Percentiles rank a stretch among this genome's conserved stretches.
These are phyloP conservation scores for Hysterangium stoloniferum DNA, from an alignment of 768 basidiomycete genomes.

Conservation along the genomic window DNA sequence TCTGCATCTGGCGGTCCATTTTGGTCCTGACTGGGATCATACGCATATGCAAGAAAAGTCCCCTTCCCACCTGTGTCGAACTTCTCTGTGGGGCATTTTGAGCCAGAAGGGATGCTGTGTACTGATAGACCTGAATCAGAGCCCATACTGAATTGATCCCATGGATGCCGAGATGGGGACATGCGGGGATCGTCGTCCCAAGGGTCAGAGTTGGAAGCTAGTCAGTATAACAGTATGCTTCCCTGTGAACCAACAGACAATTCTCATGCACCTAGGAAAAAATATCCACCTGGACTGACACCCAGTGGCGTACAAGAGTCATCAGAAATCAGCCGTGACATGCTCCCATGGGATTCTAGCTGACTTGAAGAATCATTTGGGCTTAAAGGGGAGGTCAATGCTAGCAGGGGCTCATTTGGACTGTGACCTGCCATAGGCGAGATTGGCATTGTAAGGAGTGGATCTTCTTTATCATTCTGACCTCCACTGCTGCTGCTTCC, in stretches of 20 bases:
- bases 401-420: too few species aligned
- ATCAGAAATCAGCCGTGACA: conserved; percentile 8
- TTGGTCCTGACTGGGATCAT: conserved; percentile 55
- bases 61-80: conserved; percentile 26
- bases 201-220: conserved; percentile 36
- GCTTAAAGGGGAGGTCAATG: conserved; percentile 51
- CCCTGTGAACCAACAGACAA: conserved; percentile 28
- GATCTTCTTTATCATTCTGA: too few species aligned
- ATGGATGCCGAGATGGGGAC: conserved; percentile 13
- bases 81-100: conserved; percentile 49
- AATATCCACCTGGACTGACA: conserved; percentile 6
- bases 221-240: conserved; percentile 62
- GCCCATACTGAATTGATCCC: conserved; percentile 36
- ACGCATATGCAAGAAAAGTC: conserved; percentile 59
- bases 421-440: too few species aligned
- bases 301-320: neutral
- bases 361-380: conserved; percentile 22
- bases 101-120: conserved; percentile 42
- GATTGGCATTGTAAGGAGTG: too few species aligned
- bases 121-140: conserved; percentile 48
- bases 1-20: conserved; percentile 58
- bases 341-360: conserved; percentile 9
- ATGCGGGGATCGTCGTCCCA: conserved; percentile 28
- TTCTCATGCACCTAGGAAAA: conserved; percentile 4
- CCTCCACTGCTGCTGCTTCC: too few species aligned